Percentiles rank a stretch among this genome's conserved stretches.
phyloP scores from a whole-genome alignment of 2,329 filamentous ascomycete genomes.

The Penicillium sclerotiorum region DNA sequence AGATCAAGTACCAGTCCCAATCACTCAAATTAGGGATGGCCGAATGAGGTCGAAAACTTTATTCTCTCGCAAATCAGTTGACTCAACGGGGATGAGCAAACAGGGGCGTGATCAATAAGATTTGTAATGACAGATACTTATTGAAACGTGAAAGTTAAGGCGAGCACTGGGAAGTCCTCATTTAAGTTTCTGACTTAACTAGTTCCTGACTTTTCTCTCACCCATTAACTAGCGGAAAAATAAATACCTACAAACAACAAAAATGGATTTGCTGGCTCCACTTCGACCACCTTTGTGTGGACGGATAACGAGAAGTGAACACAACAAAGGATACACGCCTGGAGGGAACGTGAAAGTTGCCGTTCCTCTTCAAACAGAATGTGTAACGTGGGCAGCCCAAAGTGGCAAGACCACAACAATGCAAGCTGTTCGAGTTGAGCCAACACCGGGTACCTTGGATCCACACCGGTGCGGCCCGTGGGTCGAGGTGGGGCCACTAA shows the following conservation, averaged over 20 bases:
- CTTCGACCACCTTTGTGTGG: background rate
- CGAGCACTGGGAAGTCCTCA: background rate
- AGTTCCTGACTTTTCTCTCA: background rate
- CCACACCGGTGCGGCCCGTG: no score
- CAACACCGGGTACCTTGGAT: background rate
- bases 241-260: background rate
- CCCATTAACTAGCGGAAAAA: background rate
- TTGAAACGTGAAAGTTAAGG: background rate
- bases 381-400: background rate
- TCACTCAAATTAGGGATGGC: background rate
- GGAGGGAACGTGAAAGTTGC: background rate
- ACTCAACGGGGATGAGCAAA: background rate
- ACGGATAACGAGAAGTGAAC: background rate
- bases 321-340: background rate
- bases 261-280: background rate
- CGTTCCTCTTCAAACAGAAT: background rate
- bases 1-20: background rate
- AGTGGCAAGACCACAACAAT: background rate
- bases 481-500: no score
- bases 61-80: background rate
- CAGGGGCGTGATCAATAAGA: background rate
- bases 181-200: background rate
- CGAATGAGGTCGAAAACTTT: background rate
- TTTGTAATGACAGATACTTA: background rate
- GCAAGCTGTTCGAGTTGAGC: background rate